Evolutionary conservation across 371 early-diverging fungal genomes (phyloP).

Genomic region (Mucor racemosus): DNA sequence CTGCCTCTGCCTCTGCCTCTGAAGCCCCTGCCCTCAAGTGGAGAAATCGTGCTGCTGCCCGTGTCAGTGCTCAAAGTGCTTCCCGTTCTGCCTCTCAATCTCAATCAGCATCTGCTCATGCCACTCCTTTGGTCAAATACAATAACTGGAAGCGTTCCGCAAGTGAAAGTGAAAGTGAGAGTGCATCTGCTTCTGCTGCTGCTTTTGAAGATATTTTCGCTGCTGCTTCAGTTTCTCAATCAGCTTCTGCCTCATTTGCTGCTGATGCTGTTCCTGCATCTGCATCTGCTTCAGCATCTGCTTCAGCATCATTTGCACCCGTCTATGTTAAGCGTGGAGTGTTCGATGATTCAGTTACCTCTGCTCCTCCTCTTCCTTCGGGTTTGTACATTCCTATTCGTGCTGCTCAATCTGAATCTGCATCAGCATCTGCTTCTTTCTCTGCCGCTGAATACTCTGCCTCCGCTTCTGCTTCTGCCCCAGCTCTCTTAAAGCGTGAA

Average conservation of each 20-base stretch:
- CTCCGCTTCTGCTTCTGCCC: conserved; percentile 11
- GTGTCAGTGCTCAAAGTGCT: not conserved
- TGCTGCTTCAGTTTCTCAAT: conserved; percentile 4
- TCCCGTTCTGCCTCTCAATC: not conserved
- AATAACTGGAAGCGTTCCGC: conserved; percentile 6
- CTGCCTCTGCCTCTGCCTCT: conserved; percentile 6
- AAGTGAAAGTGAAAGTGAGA: not conserved
- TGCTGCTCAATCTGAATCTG: no score
- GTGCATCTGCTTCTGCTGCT: not conserved
- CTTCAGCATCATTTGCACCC: conserved; percentile 3
- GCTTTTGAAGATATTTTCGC: not conserved
- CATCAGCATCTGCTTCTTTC: not conserved
- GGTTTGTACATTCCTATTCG: no score
- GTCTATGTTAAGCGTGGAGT: conserved; percentile 10
- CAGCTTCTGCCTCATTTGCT: conserved; percentile 1
- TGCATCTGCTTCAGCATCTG: not conserved
- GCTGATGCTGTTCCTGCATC: not conserved
- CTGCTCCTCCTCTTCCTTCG: no score
- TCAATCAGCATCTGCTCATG: conserved; percentile 1
- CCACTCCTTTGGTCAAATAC: conserved; percentile 6
- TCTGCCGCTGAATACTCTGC: conserved; percentile 3
- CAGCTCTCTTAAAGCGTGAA: not conserved
- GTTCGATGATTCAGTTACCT: no score
- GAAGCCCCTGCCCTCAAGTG: not conserved
- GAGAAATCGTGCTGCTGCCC: conserved; percentile 10